Conservation (phyloP, 1,139 yeast species). For the Meyerozyma carpophila region DNA sequence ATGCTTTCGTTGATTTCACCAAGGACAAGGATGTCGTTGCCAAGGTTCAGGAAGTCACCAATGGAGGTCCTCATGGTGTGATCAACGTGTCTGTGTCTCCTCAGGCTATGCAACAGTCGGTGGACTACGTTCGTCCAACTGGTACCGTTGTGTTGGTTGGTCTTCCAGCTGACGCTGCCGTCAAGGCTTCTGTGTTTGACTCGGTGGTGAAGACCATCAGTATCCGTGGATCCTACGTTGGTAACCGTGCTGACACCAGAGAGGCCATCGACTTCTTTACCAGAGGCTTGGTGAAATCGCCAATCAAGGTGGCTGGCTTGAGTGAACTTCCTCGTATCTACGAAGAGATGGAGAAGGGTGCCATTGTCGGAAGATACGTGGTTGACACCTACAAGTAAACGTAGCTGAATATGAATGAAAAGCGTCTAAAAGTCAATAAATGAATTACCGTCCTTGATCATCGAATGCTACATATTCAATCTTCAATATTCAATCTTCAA, state of each 20-base stretch:
- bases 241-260: conserved; percentile 74
- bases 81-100: conserved; percentile 72
- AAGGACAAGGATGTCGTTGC: conserved; percentile 50
- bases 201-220: conserved; percentile 61
- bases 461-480: too few species aligned
- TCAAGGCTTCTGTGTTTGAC: conserved; percentile 57
- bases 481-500: too few species aligned
- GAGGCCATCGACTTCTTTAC: conserved; percentile 71
- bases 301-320: conserved; percentile 66
- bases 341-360: conserved; percentile 65
- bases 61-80: conserved; percentile 77
- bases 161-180: conserved; percentile 68
- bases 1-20: conserved; percentile 60
- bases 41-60: conserved; percentile 54
- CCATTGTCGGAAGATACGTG: conserved; percentile 72
- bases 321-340: conserved; percentile 59
- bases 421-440: too few species aligned
- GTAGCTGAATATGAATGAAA: too few species aligned
- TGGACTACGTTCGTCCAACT: conserved; percentile 58
- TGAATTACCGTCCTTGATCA: too few species aligned
- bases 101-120: conserved; percentile 58
- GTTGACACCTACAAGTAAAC: conserved; percentile 58
- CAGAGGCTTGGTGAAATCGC: conserved; percentile 65
- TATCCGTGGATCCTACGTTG: conserved; percentile 71
- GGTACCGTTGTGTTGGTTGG: conserved; percentile 75